These are phyloP conservation scores for Colletotrichum godetiae DNA, from an alignment of 2,329 filamentous ascomycete genomes.

Conservation along the genomic window DNA sequence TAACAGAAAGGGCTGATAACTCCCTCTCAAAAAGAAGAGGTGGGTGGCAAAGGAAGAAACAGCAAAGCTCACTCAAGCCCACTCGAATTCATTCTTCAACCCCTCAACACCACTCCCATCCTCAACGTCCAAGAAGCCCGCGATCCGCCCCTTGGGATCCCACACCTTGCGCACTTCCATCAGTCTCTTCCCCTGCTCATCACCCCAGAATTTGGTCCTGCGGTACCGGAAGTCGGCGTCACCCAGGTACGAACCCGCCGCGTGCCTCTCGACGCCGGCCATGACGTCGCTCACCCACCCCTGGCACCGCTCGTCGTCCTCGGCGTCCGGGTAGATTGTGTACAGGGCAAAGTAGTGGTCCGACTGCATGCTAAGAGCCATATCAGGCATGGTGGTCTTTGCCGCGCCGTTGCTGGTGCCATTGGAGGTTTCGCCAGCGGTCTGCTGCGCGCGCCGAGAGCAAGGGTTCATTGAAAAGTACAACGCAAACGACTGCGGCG, in stretches of 20 bases:
- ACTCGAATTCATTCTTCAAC: slow-evolving; percentile 54
- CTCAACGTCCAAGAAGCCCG: slow-evolving; percentile 57
- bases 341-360: slow-evolving; percentile 69
- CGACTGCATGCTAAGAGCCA: slow-evolving; percentile 65
- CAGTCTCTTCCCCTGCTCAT: slow-evolving; percentile 52
- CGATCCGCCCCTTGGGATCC: slow-evolving; percentile 51
- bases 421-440: slow-evolving; percentile 32
- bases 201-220: slow-evolving; percentile 59
- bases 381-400: slow-evolving; percentile 50
- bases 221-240: slow-evolving; percentile 64
- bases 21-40: too few relatives aligned
- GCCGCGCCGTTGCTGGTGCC: slow-evolving; percentile 39
- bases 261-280: slow-evolving; percentile 50
- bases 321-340: slow-evolving; percentile 58
- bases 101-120: slow-evolving; percentile 58
- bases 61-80: slow-evolving; percentile 33
- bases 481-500: slow-evolving; percentile 55
- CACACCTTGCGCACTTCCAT: slow-evolving; percentile 55
- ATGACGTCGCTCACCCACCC: slow-evolving; percentile 58
- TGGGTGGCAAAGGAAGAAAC: too few relatives aligned
- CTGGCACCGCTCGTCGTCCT: slow-evolving; percentile 56
- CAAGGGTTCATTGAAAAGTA: slow-evolving; percentile 64
- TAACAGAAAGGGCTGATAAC: too few relatives aligned
- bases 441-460: slow-evolving; percentile 40
- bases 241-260: slow-evolving; percentile 63